Percentiles rank a stretch among this genome's conserved stretches.
These are phyloP conservation scores for Beauveria asiatica DNA, from an alignment of 2,329 filamentous ascomycete genomes.

Conservation along the genomic window DNA sequence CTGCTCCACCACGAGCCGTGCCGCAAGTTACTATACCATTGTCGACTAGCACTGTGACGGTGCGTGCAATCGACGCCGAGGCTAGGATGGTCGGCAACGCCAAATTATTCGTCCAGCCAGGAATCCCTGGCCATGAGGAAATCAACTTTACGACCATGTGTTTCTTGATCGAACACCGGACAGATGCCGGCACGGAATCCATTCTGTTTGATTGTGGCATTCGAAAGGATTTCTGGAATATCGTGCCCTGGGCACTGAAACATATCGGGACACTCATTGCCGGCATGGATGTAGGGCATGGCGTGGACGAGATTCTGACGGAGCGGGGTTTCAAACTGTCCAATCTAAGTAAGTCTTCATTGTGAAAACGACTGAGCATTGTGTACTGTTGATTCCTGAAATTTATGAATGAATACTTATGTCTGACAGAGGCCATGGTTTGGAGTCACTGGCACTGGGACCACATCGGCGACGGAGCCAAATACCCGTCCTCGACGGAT, in stretches of 20 bases:
- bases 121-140: conserved; percentile 13
- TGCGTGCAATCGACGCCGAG: conserved; percentile 15
- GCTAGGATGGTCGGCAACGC: conserved; percentile 11
- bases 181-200: neutral
- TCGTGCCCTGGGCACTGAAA: neutral
- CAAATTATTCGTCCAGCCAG: conserved; percentile 13
- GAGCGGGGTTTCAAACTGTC: conserved; percentile 8
- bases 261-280: conserved; percentile 9
- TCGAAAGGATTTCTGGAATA: conserved; percentile 16
- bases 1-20: neutral
- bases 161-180: conserved; percentile 13
- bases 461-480: conserved; percentile 41
- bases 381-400: neutral
- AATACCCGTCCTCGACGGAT: conserved; percentile 36
- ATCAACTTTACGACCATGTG: conserved; percentile 15
- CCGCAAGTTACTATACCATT: neutral
- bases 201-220: conserved; percentile 14
- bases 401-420: neutral
- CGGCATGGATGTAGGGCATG: conserved; percentile 10
- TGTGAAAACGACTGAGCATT: too few species aligned
- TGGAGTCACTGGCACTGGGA: conserved; percentile 41
- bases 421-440: conserved; percentile 1
- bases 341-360: conserved; percentile 8
- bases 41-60: conserved; percentile 9
- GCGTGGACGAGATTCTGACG: conserved; percentile 15